Evolutionary conservation across 768 basidiomycete genomes (phyloP).

Genomic region (Nidularia pulvinata): DNA sequence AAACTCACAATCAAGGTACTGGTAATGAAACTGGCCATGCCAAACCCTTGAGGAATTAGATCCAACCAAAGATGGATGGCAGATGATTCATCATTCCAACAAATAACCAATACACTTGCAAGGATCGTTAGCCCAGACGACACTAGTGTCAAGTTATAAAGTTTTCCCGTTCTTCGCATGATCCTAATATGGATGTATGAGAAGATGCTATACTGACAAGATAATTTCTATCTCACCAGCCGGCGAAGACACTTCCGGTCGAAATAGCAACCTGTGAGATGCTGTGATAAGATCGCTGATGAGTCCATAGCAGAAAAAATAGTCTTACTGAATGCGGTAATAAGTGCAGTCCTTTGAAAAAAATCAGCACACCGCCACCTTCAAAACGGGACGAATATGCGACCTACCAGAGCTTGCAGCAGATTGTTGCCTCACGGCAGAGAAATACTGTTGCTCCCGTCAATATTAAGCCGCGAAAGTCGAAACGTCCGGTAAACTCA

Average conservation of each 20-base stretch:
- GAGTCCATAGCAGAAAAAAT: conserved; percentile 4
- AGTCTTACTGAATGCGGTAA: conserved; percentile 83
- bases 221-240: conserved; percentile 55
- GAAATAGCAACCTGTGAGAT: conserved; percentile 70
- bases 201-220: conserved; percentile 5
- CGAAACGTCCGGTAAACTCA: conserved; percentile 24
- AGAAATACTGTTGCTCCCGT: conserved; percentile 61
- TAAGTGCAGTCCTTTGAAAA: conserved; percentile 69
- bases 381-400: background rate
- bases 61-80: conserved; percentile 73
- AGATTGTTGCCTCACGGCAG: conserved; percentile 70
- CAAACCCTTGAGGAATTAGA: conserved; percentile 80
- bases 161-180: conserved; percentile 85
- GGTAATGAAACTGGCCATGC: conserved; percentile 85
- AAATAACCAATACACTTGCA: conserved; percentile 58
- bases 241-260: conserved; percentile 83
- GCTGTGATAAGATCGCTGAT: conserved; percentile 12
- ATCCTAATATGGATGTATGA: conserved; percentile 45
- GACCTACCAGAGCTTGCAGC: conserved; percentile 70
- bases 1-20: conserved; percentile 76
- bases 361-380: background rate
- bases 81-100: conserved; percentile 68
- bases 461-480: conserved; percentile 5
- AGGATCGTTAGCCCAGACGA: conserved; percentile 62
- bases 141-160: conserved; percentile 72